Evolutionary conservation across 805 yeast genomes (phyloP).

Genomic region (Starmerella powellii): DNA sequence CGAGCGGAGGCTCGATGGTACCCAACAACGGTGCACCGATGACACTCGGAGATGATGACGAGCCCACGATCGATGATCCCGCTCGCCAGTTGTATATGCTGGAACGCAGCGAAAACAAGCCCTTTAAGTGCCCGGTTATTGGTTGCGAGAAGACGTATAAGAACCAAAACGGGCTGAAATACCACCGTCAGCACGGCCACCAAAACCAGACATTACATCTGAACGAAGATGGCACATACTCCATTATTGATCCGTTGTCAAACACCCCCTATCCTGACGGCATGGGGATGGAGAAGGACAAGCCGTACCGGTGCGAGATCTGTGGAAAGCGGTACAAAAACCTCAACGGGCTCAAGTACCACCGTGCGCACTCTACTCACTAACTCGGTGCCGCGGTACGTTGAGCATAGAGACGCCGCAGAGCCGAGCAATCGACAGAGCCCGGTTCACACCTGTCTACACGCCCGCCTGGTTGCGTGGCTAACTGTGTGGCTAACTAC

Average conservation of each 20-base stretch:
- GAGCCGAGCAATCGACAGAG: too few species aligned
- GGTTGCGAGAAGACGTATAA: conserved; percentile 97
- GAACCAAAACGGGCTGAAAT: conserved; percentile 93
- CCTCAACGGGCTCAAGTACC: conserved; percentile 90
- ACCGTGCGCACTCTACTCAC: conserved; percentile 96
- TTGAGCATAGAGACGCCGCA: too few species aligned
- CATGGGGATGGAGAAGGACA: conserved; percentile 90
- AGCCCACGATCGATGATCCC: conserved; percentile 89
- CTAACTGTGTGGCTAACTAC: too few species aligned
- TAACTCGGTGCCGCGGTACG: conserved; percentile 27
- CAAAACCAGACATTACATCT: conserved; percentile 85
- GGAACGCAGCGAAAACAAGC: conserved; percentile 85
- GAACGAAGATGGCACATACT: conserved; percentile 85
- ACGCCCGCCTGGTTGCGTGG: too few species aligned
- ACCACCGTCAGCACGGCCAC: conserved; percentile 92
- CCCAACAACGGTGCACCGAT: neutral
- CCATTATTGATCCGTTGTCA: conserved; percentile 72
- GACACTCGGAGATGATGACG: conserved; percentile 39
- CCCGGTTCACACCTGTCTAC: too few species aligned
- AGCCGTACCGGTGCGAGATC: conserved; percentile 95
- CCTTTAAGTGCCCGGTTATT: conserved; percentile 93
- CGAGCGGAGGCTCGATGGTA: neutral
- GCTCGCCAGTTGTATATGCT: conserved; percentile 87
- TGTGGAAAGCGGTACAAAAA: conserved; percentile 97
- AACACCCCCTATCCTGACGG: conserved; percentile 88